These are phyloP conservation scores for Blastosporella zonata DNA, from an alignment of 1,284 basidiomycete species.

Conservation along the genomic window DNA sequence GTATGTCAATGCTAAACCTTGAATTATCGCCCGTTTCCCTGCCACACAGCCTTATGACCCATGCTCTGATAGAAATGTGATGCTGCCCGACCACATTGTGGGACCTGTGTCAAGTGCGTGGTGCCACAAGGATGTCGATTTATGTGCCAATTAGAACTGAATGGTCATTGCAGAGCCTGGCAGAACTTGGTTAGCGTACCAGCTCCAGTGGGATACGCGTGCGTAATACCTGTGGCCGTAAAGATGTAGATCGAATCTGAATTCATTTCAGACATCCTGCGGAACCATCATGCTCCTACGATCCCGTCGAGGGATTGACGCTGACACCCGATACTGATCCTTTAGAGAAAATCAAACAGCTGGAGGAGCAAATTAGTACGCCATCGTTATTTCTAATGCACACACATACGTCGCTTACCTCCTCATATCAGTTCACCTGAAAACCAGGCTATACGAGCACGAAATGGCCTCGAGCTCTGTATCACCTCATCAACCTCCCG, in stretches of 20 bases:
- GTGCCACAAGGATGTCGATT: not conserved
- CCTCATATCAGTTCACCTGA: slow-evolving; percentile 52
- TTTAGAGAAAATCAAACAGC: slow-evolving; percentile 64
- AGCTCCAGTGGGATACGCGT: slow-evolving; percentile 77
- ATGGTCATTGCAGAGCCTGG: slow-evolving; percentile 53
- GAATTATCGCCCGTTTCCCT: not conserved
- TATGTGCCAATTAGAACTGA: not conserved
- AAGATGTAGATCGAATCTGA: slow-evolving; percentile 4
- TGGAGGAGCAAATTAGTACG: slow-evolving; percentile 71
- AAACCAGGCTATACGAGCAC: slow-evolving; percentile 57
- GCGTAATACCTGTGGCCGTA: slow-evolving; percentile 27
- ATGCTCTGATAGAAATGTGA: slow-evolving; percentile 67
- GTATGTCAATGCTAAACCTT: slow-evolving; percentile 43
- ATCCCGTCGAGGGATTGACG: slow-evolving; percentile 76
- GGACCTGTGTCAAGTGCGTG: slow-evolving; percentile 75
- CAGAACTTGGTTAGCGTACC: slow-evolving; percentile 75
- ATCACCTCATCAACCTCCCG: slow-evolving; percentile 37
- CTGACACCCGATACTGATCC: slow-evolving; percentile 74
- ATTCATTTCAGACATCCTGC: slow-evolving; percentile 60
- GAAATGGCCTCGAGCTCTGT: slow-evolving; percentile 36
- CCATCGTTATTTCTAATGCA: slow-evolving; percentile 7
- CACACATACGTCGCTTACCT: not conserved
- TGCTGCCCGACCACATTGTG: slow-evolving; percentile 76
- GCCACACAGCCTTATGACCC: slow-evolving; percentile 1
- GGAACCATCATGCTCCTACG: slow-evolving; percentile 78